A percentile compares a stretch with the other conserved stretches of the same genome.
These are phyloP conservation scores for Arthrobotrys entomopaga DNA, from an alignment of 2,329 filamentous ascomycete genomes.

Conservation along the genomic window DNA sequence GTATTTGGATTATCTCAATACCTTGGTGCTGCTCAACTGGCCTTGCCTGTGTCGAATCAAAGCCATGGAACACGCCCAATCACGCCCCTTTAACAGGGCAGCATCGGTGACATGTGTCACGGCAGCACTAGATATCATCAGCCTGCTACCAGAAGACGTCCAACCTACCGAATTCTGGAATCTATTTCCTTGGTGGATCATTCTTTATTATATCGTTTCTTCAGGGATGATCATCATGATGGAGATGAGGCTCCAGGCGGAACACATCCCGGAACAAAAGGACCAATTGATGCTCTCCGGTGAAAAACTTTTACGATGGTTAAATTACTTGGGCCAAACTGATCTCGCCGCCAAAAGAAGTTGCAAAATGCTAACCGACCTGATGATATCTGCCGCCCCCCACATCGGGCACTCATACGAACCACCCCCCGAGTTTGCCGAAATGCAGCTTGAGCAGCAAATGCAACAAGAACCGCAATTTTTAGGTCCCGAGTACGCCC, in stretches of 20 bases:
- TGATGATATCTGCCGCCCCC: slow-evolving; percentile 51
- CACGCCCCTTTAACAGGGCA: slow-evolving; percentile 57
- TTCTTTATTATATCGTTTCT: slow-evolving; percentile 57
- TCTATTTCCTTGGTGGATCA: slow-evolving; percentile 58
- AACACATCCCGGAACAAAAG: slow-evolving; percentile 59
- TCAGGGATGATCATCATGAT: slow-evolving; percentile 57
- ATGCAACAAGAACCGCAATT: slow-evolving; percentile 26
- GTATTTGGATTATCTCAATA: slow-evolving; percentile 57
- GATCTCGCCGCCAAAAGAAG: slow-evolving; percentile 58
- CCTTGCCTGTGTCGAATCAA: slow-evolving; percentile 58
- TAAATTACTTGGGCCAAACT: slow-evolving; percentile 57
- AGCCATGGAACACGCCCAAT: slow-evolving; percentile 49
- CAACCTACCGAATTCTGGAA: slow-evolving; percentile 56
- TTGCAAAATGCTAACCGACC: slow-evolving; percentile 57
- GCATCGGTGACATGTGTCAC: slow-evolving; percentile 58
- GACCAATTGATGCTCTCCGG: slow-evolving; percentile 57
- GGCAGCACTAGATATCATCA: slow-evolving; percentile 58
- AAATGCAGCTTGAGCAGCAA: slow-evolving; percentile 17
- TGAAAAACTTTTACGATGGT: slow-evolving; percentile 58
- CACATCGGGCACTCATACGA: slow-evolving; percentile 40
- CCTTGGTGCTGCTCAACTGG: slow-evolving; percentile 56
- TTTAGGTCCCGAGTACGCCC: slow-evolving; percentile 20
- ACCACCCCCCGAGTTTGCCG: slow-evolving; percentile 25
- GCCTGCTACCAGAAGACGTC: slow-evolving; percentile 57
- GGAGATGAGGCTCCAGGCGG: slow-evolving; percentile 56